Percentiles rank a stretch among this genome's conserved stretches.
Evolutionary conservation across 2,329 filamentous ascomycete genomes (phyloP).

Genomic region (Pseudocercospora eumusae): DNA sequence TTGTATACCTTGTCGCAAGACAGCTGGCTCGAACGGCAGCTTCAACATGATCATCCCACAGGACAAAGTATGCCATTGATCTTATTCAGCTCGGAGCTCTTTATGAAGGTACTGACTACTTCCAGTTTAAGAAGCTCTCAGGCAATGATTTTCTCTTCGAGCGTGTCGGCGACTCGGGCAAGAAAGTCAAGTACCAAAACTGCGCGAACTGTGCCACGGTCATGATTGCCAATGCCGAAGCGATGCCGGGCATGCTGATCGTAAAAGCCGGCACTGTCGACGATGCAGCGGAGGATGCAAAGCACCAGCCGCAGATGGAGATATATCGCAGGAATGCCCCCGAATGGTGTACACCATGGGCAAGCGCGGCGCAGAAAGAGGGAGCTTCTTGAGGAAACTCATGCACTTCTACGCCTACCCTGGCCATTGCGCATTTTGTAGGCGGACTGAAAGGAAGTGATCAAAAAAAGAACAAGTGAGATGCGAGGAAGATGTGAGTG

Average conservation of each 20-base stretch:
- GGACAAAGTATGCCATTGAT: slow-evolving; percentile 26
- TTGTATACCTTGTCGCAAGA: slow-evolving; percentile 39
- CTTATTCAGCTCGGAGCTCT: not conserved
- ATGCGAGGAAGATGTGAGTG: not conserved
- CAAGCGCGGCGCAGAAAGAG: slow-evolving; percentile 34
- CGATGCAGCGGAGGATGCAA: slow-evolving; percentile 30
- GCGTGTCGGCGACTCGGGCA: slow-evolving; percentile 38
- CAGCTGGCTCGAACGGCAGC: slow-evolving; percentile 36
- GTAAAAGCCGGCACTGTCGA: slow-evolving; percentile 40
- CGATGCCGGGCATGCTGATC: slow-evolving; percentile 32
- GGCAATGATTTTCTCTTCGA: slow-evolving; percentile 32
- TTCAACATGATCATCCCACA: slow-evolving; percentile 36
- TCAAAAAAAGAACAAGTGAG: not conserved
- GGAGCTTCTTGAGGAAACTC: slow-evolving; percentile 9
- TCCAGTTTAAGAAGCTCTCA: slow-evolving; percentile 36
- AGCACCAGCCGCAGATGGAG: slow-evolving; percentile 31
- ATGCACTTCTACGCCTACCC: not conserved
- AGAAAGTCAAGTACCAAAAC: slow-evolving; percentile 36
- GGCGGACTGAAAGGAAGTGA: not conserved
- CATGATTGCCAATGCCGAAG: slow-evolving; percentile 34
- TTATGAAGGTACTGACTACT: slow-evolving; percentile 5
- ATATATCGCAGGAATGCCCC: slow-evolving; percentile 39
- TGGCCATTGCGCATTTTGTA: not conserved
- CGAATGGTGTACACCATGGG: slow-evolving; percentile 32
- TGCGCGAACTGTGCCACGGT: slow-evolving; percentile 37